A percentile compares a stretch with the other conserved stretches of the same genome.
Conservation (phyloP, 768 basidiomycete species). For the Thelephora ganbajun region DNA sequence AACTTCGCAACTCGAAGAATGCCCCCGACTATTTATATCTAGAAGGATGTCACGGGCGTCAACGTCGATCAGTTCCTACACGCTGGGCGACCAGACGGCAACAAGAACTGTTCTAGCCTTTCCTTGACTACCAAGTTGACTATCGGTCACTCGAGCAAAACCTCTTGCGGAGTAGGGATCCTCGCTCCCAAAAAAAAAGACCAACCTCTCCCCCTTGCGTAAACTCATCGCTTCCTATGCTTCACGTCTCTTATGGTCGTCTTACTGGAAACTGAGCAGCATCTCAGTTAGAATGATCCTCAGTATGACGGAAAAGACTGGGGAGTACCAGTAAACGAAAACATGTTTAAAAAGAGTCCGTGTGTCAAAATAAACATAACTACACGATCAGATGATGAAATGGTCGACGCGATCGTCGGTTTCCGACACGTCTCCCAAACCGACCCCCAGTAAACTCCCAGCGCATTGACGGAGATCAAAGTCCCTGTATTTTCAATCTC, state of each 20-base stretch:
- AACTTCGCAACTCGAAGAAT: constrained; percentile 68
- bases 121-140: constrained; percentile 80
- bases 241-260: constrained; percentile 50
- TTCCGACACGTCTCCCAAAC: no score
- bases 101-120: constrained; percentile 84
- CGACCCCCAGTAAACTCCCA: constrained; percentile 20
- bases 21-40: constrained; percentile 17
- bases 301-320: no score
- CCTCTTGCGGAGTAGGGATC: constrained; percentile 57
- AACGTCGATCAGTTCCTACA: constrained; percentile 11
- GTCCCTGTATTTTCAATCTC: constrained; percentile 90
- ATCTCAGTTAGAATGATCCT: no score
- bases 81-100: constrained; percentile 47
- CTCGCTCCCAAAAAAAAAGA: constrained; percentile 64
- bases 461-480: constrained; percentile 31
- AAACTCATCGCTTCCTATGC: constrained; percentile 63
- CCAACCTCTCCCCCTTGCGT: constrained; percentile 73
- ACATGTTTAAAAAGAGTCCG: no score
- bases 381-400: no score
- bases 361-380: no score
- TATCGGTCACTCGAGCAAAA: constrained; percentile 70
- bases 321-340: no score
- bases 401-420: no score
- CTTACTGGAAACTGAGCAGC: no score
- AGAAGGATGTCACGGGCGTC: constrained; percentile 14